Evolutionary conservation across 176 grass and related monocot genomes (phyloP).

Genomic region (Avena sativa): DNA sequence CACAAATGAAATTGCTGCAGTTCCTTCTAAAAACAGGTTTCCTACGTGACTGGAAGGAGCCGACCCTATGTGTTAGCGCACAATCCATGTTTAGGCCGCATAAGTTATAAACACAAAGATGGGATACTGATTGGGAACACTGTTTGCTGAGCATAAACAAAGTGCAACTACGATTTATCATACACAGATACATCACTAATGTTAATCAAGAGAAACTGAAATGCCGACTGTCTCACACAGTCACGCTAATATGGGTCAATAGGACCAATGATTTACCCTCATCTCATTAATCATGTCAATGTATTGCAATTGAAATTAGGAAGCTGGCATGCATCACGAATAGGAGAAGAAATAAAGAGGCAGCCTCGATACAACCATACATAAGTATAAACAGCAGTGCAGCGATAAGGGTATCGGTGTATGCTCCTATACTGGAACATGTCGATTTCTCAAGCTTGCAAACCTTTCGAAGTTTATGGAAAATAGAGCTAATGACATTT

Average conservation of each 20-base stretch:
- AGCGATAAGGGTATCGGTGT: background rate
- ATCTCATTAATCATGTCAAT: background rate
- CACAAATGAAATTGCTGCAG: conserved; percentile 14
- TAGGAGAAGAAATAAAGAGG: conserved; percentile 15
- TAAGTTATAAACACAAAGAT: background rate
- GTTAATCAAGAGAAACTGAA: conserved; percentile 16
- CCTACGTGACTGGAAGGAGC: background rate
- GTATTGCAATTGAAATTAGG: background rate
- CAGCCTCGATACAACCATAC: background rate
- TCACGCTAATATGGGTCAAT: conserved; percentile 26
- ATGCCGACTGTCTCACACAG: background rate
- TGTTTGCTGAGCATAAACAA: conserved; percentile 10
- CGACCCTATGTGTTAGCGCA: background rate
- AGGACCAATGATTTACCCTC: conserved; percentile 11
- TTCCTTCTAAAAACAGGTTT: background rate
- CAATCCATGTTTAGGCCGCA: background rate
- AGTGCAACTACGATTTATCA: background rate
- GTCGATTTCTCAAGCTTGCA: background rate
- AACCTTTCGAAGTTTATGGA: conserved; percentile 15
- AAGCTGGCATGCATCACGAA: background rate
- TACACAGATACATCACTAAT: conserved; percentile 12
- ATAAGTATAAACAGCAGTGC: background rate
- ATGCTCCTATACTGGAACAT: background rate
- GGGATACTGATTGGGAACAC: background rate
- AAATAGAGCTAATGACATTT: background rate